phyloP scores from a whole-genome alignment of 352 stramenopile genomes.

The Halophytophthora batemanensis region DNA sequence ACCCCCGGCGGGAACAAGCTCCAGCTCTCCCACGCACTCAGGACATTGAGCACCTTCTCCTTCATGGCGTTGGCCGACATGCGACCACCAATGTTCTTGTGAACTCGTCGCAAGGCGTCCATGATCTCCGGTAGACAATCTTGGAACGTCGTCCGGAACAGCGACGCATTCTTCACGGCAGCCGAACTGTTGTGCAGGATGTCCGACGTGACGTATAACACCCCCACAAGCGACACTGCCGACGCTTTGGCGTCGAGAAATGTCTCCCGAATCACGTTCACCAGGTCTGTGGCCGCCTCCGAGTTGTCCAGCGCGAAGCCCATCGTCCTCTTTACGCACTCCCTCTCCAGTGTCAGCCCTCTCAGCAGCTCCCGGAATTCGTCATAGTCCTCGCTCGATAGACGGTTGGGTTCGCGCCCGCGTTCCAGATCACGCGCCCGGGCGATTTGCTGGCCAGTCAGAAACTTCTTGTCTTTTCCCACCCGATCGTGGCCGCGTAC shows the following conservation, averaged over 20 bases:
- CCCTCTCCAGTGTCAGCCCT: slow-evolving; percentile 55
- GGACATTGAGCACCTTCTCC: slow-evolving; percentile 73
- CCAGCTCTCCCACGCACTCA: slow-evolving; percentile 77
- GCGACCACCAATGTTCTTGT: slow-evolving; percentile 57
- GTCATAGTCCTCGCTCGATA: slow-evolving; percentile 52
- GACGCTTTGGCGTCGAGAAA: slow-evolving; percentile 41
- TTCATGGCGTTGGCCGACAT: slow-evolving; percentile 83
- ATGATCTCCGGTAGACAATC: slow-evolving; percentile 76
- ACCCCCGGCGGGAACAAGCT: slow-evolving; percentile 74
- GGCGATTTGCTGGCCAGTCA: slow-evolving; percentile 75
- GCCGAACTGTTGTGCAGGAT: slow-evolving; percentile 90
- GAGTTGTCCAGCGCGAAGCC: slow-evolving; percentile 80
- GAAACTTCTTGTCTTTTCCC: slow-evolving; percentile 25
- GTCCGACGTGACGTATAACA: slow-evolving; percentile 84
- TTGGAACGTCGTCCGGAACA: slow-evolving; percentile 87
- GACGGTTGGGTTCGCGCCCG: slow-evolving; percentile 48
- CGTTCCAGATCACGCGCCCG: slow-evolving; percentile 61
- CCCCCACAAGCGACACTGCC: slow-evolving; percentile 48
- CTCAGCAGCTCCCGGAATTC: slow-evolving; percentile 44
- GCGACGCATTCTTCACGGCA: slow-evolving; percentile 84
- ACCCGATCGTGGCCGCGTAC: neutral
- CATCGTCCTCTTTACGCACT: slow-evolving; percentile 71
- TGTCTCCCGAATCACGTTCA: slow-evolving; percentile 39
- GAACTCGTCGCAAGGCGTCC: slow-evolving; percentile 40
- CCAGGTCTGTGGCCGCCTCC: slow-evolving; percentile 68